These are phyloP conservation scores for Angomonas ambiguus DNA, from an alignment of 208 protist genomes.

Conservation along the genomic window DNA sequence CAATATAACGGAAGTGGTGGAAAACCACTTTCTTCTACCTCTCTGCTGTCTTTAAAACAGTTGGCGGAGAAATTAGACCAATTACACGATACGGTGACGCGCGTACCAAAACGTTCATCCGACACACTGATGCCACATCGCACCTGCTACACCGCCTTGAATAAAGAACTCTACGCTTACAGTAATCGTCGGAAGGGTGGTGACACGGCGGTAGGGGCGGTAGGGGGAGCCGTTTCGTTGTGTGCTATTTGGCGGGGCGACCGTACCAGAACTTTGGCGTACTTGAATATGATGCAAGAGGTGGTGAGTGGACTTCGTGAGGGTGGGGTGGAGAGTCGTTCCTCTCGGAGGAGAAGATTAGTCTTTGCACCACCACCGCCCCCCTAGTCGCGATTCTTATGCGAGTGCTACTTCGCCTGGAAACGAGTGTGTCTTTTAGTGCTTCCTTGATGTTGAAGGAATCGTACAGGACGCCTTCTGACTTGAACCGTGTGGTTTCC, in stretches of 20 bases:
- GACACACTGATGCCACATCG: background rate
- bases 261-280: no score
- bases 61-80: no score
- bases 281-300: no score
- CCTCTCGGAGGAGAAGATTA: no score
- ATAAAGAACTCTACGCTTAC: background rate
- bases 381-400: background rate
- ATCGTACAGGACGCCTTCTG: background rate
- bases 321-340: no score
- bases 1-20: no score
- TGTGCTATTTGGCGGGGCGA: no score
- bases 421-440: background rate
- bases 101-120: background rate
- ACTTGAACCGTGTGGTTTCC: background rate
- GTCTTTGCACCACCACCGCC: no score
- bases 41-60: no score
- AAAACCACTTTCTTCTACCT: no score
- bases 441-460: background rate
- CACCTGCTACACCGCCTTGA: background rate
- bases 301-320: no score
- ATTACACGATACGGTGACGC: background rate
- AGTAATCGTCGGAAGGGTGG: background rate
- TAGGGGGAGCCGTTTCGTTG: background rate
- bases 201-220: background rate
- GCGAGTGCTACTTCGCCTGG: background rate